Percentiles rank a stretch among this genome's conserved stretches.
Conservation (phyloP, 495 filamentous ascomycete genomes). For the Aspergillus ostianus region DNA sequence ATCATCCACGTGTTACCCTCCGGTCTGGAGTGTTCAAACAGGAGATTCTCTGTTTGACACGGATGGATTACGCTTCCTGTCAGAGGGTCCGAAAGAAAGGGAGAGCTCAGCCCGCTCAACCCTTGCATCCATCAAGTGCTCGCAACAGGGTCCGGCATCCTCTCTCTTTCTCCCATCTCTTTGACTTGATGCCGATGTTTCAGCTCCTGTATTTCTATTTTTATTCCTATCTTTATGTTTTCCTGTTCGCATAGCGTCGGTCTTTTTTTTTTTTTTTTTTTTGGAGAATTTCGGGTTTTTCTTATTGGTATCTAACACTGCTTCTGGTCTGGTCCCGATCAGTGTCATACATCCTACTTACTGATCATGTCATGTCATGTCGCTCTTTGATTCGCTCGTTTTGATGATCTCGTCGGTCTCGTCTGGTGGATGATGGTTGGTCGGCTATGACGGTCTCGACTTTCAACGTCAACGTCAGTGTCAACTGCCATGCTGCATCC, state of each 20-base stretch:
- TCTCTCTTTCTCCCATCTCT: neutral
- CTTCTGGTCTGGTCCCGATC: conserved; percentile 1
- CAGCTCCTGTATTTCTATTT: conserved; percentile 1
- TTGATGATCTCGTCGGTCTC: conserved; percentile 1
- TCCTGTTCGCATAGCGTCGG: conserved; percentile 27
- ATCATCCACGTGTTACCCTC: conserved; percentile 2
- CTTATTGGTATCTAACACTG: neutral
- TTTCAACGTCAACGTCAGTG: neutral
- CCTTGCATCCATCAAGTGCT: neutral
- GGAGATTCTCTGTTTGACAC: neutral
- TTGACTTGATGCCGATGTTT: neutral
- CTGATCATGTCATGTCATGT: conserved; percentile 21
- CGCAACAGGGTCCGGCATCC: too few species aligned
- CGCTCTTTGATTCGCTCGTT: conserved; percentile 18
- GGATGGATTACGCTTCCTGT: neutral
- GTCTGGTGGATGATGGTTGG: neutral
- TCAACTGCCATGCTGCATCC: neutral
- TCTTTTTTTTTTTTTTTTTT: too few species aligned
- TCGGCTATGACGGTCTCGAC: neutral
- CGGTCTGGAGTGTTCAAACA: neutral
- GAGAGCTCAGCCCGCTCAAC: neutral
- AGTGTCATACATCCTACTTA: neutral
- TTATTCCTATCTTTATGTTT: conserved; percentile 1
- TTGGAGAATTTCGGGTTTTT: conserved; percentile 8
- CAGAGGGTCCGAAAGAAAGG: neutral